Percentiles rank a stretch among this genome's conserved stretches.
Conservation (phyloP, 495 filamentous ascomycete species). For the Physcia stellaris region DNA sequence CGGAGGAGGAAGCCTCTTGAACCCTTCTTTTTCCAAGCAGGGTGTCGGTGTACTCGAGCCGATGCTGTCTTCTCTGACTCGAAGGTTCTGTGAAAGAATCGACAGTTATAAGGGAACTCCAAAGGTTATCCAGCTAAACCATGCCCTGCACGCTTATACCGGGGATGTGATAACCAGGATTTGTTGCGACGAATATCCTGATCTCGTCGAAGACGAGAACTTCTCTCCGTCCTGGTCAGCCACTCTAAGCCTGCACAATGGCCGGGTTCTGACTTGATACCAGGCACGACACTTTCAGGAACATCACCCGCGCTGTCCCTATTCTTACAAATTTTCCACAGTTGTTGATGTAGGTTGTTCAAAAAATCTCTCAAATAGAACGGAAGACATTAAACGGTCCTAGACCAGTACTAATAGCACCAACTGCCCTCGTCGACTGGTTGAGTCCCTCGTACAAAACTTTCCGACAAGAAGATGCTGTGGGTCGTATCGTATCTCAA, state of each 20-base stretch:
- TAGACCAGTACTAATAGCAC: no score
- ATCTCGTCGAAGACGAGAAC: not conserved
- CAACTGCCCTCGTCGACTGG: no score
- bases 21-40: not conserved
- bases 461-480: no score
- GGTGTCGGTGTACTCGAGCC: not conserved
- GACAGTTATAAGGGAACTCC: not conserved
- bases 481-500: no score
- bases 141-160: not conserved
- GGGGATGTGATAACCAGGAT: not conserved
- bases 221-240: not conserved
- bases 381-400: no score
- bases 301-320: no score
- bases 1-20: not conserved
- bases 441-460: no score
- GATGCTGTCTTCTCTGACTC: not conserved
- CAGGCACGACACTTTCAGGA: no score
- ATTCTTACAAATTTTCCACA: no score
- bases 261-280: no score
- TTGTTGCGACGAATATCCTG: not conserved
- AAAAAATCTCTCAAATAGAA: no score
- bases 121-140: not conserved
- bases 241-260: not conserved
- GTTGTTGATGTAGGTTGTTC: no score
- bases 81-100: not conserved